These are phyloP conservation scores for Sclerotiophoma versabilis DNA, from an alignment of 2,329 filamentous ascomycete species.

Conservation along the genomic window DNA sequence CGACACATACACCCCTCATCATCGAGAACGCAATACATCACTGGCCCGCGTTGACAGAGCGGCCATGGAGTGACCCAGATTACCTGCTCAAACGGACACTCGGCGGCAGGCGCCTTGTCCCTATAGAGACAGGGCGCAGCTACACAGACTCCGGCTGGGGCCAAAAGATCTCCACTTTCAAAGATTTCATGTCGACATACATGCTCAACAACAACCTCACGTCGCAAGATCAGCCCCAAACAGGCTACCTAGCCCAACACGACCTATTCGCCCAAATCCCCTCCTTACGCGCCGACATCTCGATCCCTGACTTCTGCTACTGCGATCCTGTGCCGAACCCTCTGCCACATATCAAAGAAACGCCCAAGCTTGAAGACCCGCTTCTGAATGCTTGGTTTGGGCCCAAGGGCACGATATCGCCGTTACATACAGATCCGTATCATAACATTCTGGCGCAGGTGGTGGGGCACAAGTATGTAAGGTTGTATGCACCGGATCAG, in stretches of 20 bases:
- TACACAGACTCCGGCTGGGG: constrained; percentile 89
- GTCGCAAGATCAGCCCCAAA: constrained; percentile 31
- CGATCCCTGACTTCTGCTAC: constrained; percentile 85
- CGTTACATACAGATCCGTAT: constrained; percentile 91
- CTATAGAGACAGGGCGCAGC: constrained; percentile 83
- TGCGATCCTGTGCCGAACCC: constrained; percentile 58
- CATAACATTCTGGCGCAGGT: constrained; percentile 92
- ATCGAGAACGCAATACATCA: constrained; percentile 69
- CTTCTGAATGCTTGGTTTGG: constrained; percentile 93
- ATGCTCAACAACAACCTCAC: constrained; percentile 52
- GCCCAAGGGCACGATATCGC: constrained; percentile 85
- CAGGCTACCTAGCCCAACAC: constrained; percentile 90
- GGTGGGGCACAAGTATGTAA: constrained; percentile 89
- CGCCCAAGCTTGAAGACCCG: constrained; percentile 59
- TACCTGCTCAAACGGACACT: constrained; percentile 81
- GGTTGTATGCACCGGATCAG: constrained; percentile 77
- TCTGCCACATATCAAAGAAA: constrained; percentile 25
- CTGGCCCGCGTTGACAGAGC: constrained; percentile 79
- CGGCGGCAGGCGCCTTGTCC: constrained; percentile 78
- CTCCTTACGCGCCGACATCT: constrained; percentile 74
- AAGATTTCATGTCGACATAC: constrained; percentile 70
- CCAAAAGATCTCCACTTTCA: constrained; percentile 79
- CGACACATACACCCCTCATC: constrained; percentile 64
- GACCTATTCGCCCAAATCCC: constrained; percentile 86
- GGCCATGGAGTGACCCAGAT: constrained; percentile 73